phyloP scores from a whole-genome alignment of 495 filamentous ascomycete genomes.

The Cercophora samala region DNA sequence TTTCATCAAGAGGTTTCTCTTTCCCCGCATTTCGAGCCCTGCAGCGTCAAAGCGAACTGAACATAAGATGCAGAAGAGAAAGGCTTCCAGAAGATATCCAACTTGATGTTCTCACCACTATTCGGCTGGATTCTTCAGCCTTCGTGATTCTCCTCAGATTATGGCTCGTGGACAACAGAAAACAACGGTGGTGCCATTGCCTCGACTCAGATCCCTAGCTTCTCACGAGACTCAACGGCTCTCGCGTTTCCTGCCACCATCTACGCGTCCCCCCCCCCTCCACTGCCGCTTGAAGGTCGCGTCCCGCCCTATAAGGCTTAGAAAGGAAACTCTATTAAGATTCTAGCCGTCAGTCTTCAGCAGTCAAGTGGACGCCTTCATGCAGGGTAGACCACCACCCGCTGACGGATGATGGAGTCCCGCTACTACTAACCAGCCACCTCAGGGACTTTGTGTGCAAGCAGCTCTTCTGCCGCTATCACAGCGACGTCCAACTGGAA shows the following conservation, averaged over 20 bases:
- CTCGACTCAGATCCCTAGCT: not conserved
- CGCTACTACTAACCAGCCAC: not conserved
- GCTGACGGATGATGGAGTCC: not conserved
- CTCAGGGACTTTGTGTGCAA: not conserved
- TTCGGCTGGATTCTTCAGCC: not conserved
- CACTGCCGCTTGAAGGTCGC: not conserved
- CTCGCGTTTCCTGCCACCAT: not conserved
- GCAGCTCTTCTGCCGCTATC: not conserved
- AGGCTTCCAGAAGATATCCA: not conserved
- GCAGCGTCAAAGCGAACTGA: not conserved
- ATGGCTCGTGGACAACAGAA: not conserved
- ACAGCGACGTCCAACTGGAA: not conserved
- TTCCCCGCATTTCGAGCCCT: constrained; percentile 3
- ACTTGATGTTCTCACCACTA: not conserved
- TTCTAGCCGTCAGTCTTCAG: not conserved
- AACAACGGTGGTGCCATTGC: constrained; percentile 1
- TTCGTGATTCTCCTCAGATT: not conserved
- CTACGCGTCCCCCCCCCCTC: not conserved
- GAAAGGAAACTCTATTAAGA: constrained; percentile 1
- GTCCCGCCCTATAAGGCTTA: not conserved
- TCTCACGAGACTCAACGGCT: not conserved
- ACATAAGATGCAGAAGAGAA: not conserved
- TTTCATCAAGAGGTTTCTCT: constrained; percentile 3
- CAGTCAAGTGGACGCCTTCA: not conserved
- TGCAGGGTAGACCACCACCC: not conserved